Evolutionary conservation across 148 eudicot species (phyloP).

Genomic region (Pharnaceum exiguum): DNA sequence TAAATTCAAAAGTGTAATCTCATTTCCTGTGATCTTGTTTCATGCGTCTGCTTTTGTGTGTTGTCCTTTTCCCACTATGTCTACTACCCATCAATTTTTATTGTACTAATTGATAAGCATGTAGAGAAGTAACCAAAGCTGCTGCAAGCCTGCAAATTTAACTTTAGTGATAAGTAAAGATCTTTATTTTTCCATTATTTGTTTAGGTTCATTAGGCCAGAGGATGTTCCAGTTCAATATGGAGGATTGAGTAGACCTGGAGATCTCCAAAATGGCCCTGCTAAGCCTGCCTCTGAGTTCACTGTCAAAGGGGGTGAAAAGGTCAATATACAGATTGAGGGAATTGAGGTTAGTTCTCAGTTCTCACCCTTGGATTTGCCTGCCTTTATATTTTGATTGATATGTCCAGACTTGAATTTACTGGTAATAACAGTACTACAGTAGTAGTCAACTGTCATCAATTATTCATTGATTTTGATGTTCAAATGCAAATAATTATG

Average conservation of each 20-base stretch:
- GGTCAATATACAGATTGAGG: constrained; percentile 92
- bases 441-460: no score
- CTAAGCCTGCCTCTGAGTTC: constrained; percentile 94
- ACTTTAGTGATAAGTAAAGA: background rate
- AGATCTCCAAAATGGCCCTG: constrained; percentile 64
- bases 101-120: background rate
- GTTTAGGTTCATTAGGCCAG: constrained; percentile 79
- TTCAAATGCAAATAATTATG: no score
- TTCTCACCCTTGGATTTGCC: background rate
- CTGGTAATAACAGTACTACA: no score
- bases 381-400: no score
- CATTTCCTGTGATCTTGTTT: constrained; percentile 23
- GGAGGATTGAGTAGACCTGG: constrained; percentile 85
- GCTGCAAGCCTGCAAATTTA: background rate
- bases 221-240: constrained; percentile 86
- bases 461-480: no score
- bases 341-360: constrained; percentile 67
- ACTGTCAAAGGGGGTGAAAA: constrained; percentile 87
- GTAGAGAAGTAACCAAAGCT: no score
- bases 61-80: constrained; percentile 15
- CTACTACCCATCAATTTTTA: background rate
- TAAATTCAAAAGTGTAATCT: constrained; percentile 1
- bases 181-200: background rate
- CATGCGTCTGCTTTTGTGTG: constrained; percentile 17
- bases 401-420: no score